phyloP scores from a whole-genome alignment of 2,329 filamentous ascomycete species.

The Dothideomycetes sp. region DNA sequence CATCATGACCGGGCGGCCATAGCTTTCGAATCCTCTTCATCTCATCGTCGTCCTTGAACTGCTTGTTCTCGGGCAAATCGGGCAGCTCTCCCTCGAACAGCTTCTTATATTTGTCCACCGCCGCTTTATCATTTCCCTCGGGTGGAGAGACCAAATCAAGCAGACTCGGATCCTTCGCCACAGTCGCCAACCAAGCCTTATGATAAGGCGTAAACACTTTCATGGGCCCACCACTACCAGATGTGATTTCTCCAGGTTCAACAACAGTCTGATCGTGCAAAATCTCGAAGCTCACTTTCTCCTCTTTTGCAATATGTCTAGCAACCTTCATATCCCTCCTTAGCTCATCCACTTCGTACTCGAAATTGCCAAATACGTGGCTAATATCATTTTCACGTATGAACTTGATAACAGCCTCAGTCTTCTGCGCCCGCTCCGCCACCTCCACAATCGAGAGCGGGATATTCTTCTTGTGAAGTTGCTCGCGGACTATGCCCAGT shows the following conservation, averaged over 20 bases:
- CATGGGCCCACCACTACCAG: constrained; percentile 32
- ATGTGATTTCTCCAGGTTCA: constrained; percentile 33
- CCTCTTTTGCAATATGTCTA: constrained; percentile 22
- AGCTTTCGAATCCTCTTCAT: constrained; percentile 28
- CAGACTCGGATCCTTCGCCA: constrained; percentile 31
- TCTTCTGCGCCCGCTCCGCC: constrained; percentile 30
- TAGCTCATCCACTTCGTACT: constrained; percentile 36
- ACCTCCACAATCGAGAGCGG: constrained; percentile 35
- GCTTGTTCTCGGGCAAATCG: constrained; percentile 27
- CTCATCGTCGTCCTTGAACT: constrained; percentile 28
- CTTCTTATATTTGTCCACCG: constrained; percentile 37
- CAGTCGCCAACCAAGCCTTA: constrained; percentile 32
- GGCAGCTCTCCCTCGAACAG: constrained; percentile 46
- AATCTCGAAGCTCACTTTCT: constrained; percentile 29
- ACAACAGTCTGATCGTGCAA: constrained; percentile 40
- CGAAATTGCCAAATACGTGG: constrained; percentile 37
- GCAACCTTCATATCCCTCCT: constrained; percentile 34
- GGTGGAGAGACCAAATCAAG: constrained; percentile 32
- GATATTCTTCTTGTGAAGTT: constrained; percentile 37
- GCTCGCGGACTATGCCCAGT: constrained; percentile 32
- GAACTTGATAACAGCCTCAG: constrained; percentile 30
- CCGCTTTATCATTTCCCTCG: constrained; percentile 29
- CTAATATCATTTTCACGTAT: constrained; percentile 32
- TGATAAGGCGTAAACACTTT: constrained; percentile 44
- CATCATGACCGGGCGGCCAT: constrained; percentile 35